Percentiles rank a stretch among this genome's conserved stretches.
phyloP scores from a whole-genome alignment of 179 eudicot genomes.

The Heliamphora pulchella region DNA sequence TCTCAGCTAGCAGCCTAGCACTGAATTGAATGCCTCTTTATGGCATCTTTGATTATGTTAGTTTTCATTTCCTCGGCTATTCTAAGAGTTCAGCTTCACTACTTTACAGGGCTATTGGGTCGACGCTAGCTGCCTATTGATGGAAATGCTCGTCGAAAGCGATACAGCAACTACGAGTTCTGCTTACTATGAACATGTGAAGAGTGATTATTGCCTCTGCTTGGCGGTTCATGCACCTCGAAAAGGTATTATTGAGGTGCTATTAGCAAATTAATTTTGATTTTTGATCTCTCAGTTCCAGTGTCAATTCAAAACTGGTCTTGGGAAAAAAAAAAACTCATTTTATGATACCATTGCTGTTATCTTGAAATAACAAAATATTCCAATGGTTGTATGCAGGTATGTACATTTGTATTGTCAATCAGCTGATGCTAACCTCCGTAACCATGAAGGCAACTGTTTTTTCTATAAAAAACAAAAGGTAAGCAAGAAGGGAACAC shows the following conservation, averaged over 20 bases:
- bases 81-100: slow-evolving; percentile 8
- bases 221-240: slow-evolving; percentile 92
- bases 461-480: too few relatives aligned
- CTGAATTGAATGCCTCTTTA: slow-evolving; percentile 4
- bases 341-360: neutral
- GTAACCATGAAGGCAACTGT: neutral
- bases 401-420: too few relatives aligned
- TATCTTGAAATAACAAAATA: neutral
- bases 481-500: neutral
- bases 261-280: neutral
- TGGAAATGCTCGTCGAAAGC: slow-evolving; percentile 76
- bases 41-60: neutral
- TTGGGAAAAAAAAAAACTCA: neutral
- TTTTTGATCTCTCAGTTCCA: neutral
- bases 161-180: slow-evolving; percentile 44
- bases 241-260: slow-evolving; percentile 93
- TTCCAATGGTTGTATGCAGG: neutral
- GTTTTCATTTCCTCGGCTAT: neutral
- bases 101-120: slow-evolving; percentile 69
- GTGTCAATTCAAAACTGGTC: neutral
- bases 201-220: slow-evolving; percentile 84
- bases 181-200: slow-evolving; percentile 32
- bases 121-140: slow-evolving; percentile 81
- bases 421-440: neutral
- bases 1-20: slow-evolving; percentile 9